These are phyloP conservation scores for Xylaria flabelliformis DNA, from an alignment of 495 filamentous ascomycete species.

Conservation along the genomic window DNA sequence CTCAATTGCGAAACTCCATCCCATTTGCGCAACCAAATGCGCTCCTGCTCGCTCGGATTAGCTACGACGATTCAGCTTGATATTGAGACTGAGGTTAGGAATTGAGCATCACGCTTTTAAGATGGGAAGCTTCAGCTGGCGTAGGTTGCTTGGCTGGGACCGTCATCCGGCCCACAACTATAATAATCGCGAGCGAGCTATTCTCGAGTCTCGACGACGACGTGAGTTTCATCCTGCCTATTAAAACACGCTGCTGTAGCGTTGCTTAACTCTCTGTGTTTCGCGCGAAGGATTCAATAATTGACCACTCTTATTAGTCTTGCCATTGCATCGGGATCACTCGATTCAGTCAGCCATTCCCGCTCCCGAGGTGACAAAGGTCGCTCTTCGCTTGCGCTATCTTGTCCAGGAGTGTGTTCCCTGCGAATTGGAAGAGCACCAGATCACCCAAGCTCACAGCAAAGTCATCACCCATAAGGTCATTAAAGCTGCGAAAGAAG, in stretches of 20 bases:
- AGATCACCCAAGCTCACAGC: slow-evolving; percentile 79
- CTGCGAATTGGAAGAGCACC: slow-evolving; percentile 78
- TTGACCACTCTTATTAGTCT: slow-evolving; percentile 52
- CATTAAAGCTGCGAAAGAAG: slow-evolving; percentile 75
- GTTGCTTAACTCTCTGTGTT: neutral
- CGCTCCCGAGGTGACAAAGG: slow-evolving; percentile 76
- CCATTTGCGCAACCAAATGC: neutral
- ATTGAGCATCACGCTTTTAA: neutral
- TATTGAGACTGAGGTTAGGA: no score
- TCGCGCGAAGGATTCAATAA: slow-evolving; percentile 16
- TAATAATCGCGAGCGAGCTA: slow-evolving; percentile 46
- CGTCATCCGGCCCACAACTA: slow-evolving; percentile 41
- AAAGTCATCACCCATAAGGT: slow-evolving; percentile 82
- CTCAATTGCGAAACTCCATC: neutral
- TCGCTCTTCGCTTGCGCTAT: slow-evolving; percentile 87
- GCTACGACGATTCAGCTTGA: neutral
- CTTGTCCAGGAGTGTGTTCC: slow-evolving; percentile 88
- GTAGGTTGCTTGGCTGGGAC: slow-evolving; percentile 52
- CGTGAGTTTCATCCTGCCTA: slow-evolving; percentile 39
- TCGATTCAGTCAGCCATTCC: slow-evolving; percentile 66
- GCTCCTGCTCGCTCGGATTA: no score
- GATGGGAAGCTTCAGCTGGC: slow-evolving; percentile 46
- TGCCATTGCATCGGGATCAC: slow-evolving; percentile 65
- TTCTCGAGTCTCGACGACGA: slow-evolving; percentile 46
- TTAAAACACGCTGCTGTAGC: neutral